phyloP scores from a whole-genome alignment of 1,284 basidiomycete genomes.

The Mycena sp. region DNA sequence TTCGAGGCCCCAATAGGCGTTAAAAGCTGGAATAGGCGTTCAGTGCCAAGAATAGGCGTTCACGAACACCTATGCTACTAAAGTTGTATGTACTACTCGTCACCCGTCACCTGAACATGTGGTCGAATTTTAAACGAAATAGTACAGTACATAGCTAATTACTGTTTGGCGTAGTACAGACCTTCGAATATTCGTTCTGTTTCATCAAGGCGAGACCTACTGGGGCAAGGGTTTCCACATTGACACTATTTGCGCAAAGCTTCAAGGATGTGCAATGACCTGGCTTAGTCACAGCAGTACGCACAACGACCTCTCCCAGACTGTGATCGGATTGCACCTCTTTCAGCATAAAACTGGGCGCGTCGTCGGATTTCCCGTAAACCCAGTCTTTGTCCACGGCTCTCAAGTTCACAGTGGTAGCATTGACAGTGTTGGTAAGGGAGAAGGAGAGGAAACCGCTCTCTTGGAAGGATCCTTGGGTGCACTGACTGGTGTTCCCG shows the following conservation, averaged over 20 bases:
- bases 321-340: neutral
- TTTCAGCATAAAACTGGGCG: constrained; percentile 4
- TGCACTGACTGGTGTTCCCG: neutral
- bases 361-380: constrained; percentile 8
- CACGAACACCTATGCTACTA: no score
- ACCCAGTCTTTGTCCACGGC: constrained; percentile 7
- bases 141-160: no score
- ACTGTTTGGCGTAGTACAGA: constrained; percentile 9
- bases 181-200: constrained; percentile 1
- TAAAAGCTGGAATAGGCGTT: no score
- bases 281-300: constrained; percentile 9
- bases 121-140: no score
- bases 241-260: neutral
- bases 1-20: no score
- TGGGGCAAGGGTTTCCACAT: neutral
- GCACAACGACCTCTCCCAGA: neutral
- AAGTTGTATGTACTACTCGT: no score
- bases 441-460: neutral
- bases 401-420: neutral
- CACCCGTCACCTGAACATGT: no score
- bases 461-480: neutral
- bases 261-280: neutral
- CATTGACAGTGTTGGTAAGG: neutral
- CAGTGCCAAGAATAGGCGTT: no score
- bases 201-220: neutral